These are phyloP conservation scores for Collybia sp. DNA, from an alignment of 768 basidiomycete genomes.

Conservation along the genomic window DNA sequence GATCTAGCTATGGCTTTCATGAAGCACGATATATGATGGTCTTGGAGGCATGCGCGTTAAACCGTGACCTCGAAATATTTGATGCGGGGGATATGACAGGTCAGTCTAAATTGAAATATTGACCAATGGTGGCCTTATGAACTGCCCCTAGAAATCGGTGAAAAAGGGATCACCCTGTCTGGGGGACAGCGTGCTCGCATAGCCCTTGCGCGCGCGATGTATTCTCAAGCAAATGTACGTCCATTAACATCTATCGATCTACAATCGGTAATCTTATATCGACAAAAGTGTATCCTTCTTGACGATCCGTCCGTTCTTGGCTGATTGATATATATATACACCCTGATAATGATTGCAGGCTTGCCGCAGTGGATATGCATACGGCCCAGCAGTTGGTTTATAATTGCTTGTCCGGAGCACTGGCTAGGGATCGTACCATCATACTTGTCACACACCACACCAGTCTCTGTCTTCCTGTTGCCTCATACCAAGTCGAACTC, in stretches of 20 bases:
- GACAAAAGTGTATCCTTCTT: constrained; percentile 48
- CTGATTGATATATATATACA: constrained; percentile 10
- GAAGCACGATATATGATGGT: constrained; percentile 60
- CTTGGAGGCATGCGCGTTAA: constrained; percentile 70
- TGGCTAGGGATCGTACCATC: constrained; percentile 65
- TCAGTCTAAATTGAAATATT: constrained; percentile 14
- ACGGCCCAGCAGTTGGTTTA: constrained; percentile 67
- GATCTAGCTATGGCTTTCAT: constrained; percentile 53
- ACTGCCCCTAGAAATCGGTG: constrained; percentile 57
- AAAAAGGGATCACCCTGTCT: constrained; percentile 74
- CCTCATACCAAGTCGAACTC: constrained; percentile 65
- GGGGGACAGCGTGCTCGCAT: constrained; percentile 74
- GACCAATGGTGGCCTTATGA: not conserved
- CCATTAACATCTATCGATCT: not conserved
- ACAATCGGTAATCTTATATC: constrained; percentile 1
- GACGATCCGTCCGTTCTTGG: constrained; percentile 58
- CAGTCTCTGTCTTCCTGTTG: constrained; percentile 61
- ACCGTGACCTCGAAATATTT: constrained; percentile 66
- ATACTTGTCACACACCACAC: constrained; percentile 85
- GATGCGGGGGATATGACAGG: constrained; percentile 78
- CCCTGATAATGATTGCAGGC: constrained; percentile 21
- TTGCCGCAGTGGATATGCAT: constrained; percentile 76
- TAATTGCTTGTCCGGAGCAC: constrained; percentile 55
- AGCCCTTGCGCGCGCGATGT: constrained; percentile 75
- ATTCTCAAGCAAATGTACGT: constrained; percentile 59